phyloP scores from a whole-genome alignment of 768 basidiomycete genomes.

The Kwoniella sp. region DNA sequence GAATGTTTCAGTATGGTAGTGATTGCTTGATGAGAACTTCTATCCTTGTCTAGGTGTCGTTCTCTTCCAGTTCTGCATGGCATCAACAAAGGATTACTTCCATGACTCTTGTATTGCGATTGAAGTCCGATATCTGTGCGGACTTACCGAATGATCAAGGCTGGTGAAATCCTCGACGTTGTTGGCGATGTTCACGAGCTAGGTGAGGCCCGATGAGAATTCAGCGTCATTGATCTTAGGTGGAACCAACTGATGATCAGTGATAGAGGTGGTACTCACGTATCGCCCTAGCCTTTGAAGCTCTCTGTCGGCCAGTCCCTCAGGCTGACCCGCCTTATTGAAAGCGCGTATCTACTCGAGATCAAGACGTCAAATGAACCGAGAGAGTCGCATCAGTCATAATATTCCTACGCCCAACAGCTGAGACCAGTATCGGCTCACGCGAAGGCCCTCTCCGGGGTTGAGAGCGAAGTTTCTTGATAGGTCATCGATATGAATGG shows the following conservation, averaged over 20 bases:
- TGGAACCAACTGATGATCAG: too few species aligned
- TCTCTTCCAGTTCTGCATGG: not conserved
- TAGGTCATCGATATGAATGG: slow-evolving; percentile 87
- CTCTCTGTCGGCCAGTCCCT: slow-evolving; percentile 67
- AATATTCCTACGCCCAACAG: not conserved
- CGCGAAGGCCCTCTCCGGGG: slow-evolving; percentile 76
- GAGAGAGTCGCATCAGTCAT: too few species aligned
- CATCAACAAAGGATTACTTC: too few species aligned
- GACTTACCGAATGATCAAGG: slow-evolving; percentile 68
- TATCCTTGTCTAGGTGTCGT: not conserved
- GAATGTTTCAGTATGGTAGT: too few species aligned
- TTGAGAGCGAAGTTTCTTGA: slow-evolving; percentile 87
- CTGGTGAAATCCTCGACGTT: slow-evolving; percentile 65
- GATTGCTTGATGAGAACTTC: not conserved
- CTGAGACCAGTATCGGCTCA: slow-evolving; percentile 10
- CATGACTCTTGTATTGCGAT: too few species aligned
- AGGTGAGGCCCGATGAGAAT: not conserved
- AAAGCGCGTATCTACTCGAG: slow-evolving; percentile 66
- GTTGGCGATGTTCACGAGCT: slow-evolving; percentile 66
- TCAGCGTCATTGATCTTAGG: not conserved
- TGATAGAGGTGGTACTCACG: slow-evolving; percentile 19
- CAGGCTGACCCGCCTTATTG: slow-evolving; percentile 72
- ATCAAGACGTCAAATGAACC: not conserved
- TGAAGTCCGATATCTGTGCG: too few species aligned
- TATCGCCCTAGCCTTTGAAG: slow-evolving; percentile 55